Base-by-base conservation (phyloP, 345 rosid genomes). In the Bretschneidera sinensis region DNA sequence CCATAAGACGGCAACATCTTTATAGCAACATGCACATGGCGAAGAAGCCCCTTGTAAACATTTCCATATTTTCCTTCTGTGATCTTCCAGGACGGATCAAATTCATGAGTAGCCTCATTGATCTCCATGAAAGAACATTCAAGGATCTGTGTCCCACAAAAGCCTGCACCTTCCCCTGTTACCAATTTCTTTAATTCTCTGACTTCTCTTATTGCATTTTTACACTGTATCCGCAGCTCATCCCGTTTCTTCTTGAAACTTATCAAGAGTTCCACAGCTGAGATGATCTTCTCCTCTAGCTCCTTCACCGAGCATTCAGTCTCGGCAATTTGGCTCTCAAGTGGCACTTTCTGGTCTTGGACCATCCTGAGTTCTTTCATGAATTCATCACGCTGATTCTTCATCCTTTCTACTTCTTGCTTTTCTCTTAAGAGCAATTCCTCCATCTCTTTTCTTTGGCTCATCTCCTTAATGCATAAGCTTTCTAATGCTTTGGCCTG, bases 1-100 rank as follows among this genome's bases (percentile, higher is more conserved):
- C 95, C 88, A 65, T 84, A 92, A 19, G 91, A 78, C 34, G 92
- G 97, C 59, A 89, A 78, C 92, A 92, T 92, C 79, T 85, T 89
- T 56, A 92, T 80, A 60, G 91, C 92, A 56, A 92, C 94, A 63
- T 76, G 79, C 64, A 79, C 54, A 73, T 85, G 77, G 67, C 75
- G 86, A 53, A 92, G 88, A 35, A 77, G 51, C 57, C 98, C 95
- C 73, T 75, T 82, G 71, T 89, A 92, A 48, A 84, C 71, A 69
- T 83, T 84, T 69, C 98, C 98, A 57, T 77, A 80, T 66, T 71
- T 80, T 64, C 95, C 97, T 57, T 89, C 98, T 61, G 89, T 88
- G 62, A 92, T 89, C 76, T 80, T 89, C 84, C 83, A 77, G 52
- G 88, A 81, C 4, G 79, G 94, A 55, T 92, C 92, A 49, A 92